phyloP scores from a whole-genome alignment of 2,329 filamentous ascomycete species.

The Nannizziopsis barbatae region DNA sequence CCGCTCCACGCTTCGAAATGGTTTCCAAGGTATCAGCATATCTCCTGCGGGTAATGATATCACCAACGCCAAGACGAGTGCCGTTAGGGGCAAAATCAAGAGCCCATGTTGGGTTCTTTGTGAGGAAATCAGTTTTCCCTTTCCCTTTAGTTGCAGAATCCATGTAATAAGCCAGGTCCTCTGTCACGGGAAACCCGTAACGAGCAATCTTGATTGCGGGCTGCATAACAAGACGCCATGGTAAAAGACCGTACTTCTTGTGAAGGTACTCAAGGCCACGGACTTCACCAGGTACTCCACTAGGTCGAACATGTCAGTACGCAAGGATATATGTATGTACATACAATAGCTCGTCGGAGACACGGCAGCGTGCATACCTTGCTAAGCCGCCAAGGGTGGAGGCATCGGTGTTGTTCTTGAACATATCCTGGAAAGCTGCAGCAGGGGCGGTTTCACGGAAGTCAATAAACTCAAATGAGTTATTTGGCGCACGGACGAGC shows the following conservation, averaged over 20 bases:
- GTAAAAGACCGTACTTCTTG: constrained; percentile 45
- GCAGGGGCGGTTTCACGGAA: constrained; percentile 82
- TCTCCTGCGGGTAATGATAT: constrained; percentile 66
- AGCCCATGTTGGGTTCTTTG: constrained; percentile 67
- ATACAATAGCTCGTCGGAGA: background rate
- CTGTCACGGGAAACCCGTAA: constrained; percentile 59
- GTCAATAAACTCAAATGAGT: constrained; percentile 76
- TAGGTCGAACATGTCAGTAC: constrained; percentile 18
- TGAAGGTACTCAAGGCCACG: constrained; percentile 72
- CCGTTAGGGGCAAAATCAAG: constrained; percentile 82
- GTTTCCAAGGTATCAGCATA: constrained; percentile 70
- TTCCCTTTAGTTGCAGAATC: constrained; percentile 37
- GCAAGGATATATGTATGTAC: background rate
- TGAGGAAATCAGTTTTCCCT: constrained; percentile 52
- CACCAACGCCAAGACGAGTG: constrained; percentile 57
- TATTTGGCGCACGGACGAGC: constrained; percentile 60
- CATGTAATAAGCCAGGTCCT: constrained; percentile 69
- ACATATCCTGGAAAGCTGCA: constrained; percentile 77
- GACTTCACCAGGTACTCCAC: constrained; percentile 50
- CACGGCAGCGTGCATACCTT: constrained; percentile 29
- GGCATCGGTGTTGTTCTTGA: constrained; percentile 53
- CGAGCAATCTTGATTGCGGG: constrained; percentile 65
- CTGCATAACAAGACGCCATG: constrained; percentile 60
- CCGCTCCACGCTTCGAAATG: constrained; percentile 61
- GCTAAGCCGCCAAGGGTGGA: constrained; percentile 65